phyloP scores from a whole-genome alignment of 1,284 basidiomycete genomes.

The Ustilago tritici region DNA sequence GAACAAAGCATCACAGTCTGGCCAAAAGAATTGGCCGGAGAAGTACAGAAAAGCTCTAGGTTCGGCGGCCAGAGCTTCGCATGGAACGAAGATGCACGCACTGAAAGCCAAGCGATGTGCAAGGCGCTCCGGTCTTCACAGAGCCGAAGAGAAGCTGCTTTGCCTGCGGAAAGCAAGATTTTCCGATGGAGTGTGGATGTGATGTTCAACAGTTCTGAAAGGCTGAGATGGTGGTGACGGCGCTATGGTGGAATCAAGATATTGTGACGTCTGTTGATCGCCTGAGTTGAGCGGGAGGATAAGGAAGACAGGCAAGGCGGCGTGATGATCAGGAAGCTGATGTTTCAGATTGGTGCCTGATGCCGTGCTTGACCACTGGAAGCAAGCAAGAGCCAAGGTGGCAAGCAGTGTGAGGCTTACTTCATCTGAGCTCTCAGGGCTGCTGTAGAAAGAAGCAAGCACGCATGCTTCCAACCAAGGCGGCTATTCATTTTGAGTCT shows the following conservation, averaged over 20 bases:
- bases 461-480: constrained; percentile 4
- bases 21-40: not conserved
- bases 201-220: not conserved
- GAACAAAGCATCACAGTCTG: not conserved
- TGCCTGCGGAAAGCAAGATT: not conserved
- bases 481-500: not conserved
- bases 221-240: not conserved
- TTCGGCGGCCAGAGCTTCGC: not conserved
- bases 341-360: constrained; percentile 12
- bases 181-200: not conserved
- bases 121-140: not conserved
- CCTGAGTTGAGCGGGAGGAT: not conserved
- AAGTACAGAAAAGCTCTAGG: not conserved
- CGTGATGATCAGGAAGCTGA: constrained; percentile 4
- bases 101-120: constrained; percentile 4
- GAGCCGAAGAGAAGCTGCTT: not conserved
- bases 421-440: not conserved
- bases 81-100: constrained; percentile 7
- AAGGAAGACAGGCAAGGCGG: not conserved
- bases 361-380: constrained; percentile 5
- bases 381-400: not conserved
- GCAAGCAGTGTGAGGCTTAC: not conserved
- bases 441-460: not conserved
- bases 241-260: not conserved
- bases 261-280: not conserved